These are phyloP conservation scores for Cystobasidiopsis lactophilus DNA, from an alignment of 768 basidiomycete species.

Conservation along the genomic window DNA sequence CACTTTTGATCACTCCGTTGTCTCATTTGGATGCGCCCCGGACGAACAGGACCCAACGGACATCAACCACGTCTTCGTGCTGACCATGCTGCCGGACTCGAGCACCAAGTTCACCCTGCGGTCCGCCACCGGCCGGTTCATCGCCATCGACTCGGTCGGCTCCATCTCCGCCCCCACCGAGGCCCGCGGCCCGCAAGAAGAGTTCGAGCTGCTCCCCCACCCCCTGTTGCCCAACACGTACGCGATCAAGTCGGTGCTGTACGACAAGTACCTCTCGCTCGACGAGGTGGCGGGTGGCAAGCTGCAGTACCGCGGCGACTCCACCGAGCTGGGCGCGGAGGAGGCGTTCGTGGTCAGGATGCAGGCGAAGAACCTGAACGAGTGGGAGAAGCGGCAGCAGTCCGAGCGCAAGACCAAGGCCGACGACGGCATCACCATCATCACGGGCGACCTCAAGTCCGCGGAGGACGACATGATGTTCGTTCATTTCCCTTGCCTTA, in stretches of 20 bases:
- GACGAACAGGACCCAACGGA: neutral
- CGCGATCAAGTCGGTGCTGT: constrained; percentile 57
- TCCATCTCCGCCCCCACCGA: constrained; percentile 64
- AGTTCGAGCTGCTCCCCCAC: constrained; percentile 67
- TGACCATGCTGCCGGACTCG: no score
- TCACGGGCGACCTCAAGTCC: constrained; percentile 55
- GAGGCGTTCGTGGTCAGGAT: constrained; percentile 79
- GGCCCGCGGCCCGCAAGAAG: constrained; percentile 78
- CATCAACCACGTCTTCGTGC: neutral
- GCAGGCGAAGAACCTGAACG: constrained; percentile 68
- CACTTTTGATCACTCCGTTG: no score
- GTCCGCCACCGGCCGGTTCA: constrained; percentile 55
- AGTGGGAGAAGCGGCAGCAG: constrained; percentile 48
- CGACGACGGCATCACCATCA: constrained; percentile 31
- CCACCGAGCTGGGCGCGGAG: constrained; percentile 58
- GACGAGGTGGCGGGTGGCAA: constrained; percentile 72
- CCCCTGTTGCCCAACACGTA: constrained; percentile 24
- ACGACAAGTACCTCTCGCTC: constrained; percentile 64
- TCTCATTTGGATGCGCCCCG: no score
- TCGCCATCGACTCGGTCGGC: constrained; percentile 69
- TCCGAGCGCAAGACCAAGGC: constrained; percentile 41
- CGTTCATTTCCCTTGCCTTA: neutral
- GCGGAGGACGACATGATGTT: constrained; percentile 26
- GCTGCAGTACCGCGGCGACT: constrained; percentile 57
- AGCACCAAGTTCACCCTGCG: constrained; percentile 52